Evolutionary conservation across 2,329 filamentous ascomycete species (phyloP).

Genomic region (Arachnopeziza araneosa): DNA sequence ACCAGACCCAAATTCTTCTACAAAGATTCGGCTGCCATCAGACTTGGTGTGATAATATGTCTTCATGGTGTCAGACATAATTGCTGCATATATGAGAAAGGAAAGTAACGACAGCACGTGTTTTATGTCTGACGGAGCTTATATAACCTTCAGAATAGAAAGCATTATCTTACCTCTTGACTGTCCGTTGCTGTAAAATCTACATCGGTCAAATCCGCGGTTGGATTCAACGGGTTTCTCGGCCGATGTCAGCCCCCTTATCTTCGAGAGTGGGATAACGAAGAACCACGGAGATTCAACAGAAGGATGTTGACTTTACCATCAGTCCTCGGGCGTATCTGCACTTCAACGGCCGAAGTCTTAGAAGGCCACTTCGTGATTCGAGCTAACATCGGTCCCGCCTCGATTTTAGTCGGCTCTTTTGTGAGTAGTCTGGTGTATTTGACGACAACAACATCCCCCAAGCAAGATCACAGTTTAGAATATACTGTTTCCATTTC

Average conservation of each 20-base stretch:
- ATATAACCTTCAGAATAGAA: not conserved
- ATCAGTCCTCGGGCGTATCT: not conserved
- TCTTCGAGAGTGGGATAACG: not conserved
- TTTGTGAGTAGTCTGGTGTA: not conserved
- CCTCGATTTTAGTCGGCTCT: not conserved
- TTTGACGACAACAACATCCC: not conserved
- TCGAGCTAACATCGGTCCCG: not conserved
- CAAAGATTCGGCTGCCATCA: conserved; percentile 23
- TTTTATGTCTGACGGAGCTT: not conserved
- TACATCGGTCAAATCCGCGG: not conserved
- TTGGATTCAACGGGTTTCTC: not conserved
- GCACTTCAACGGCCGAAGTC: not conserved
- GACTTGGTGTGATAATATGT: conserved; percentile 27
- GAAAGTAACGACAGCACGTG: not conserved
- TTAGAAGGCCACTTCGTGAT: not conserved
- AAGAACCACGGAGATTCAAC: not conserved
- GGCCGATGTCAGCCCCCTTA: not conserved
- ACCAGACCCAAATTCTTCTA: conserved; percentile 18
- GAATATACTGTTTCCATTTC: not conserved
- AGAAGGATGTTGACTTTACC: not conserved
- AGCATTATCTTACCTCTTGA: not conserved
- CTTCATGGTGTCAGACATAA: conserved; percentile 19
- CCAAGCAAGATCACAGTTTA: not conserved
- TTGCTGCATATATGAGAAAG: not conserved
- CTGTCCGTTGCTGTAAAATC: not conserved